These are phyloP conservation scores for Diutina mesorugosa DNA, from an alignment of 1,139 yeast species.

Conservation along the genomic window DNA sequence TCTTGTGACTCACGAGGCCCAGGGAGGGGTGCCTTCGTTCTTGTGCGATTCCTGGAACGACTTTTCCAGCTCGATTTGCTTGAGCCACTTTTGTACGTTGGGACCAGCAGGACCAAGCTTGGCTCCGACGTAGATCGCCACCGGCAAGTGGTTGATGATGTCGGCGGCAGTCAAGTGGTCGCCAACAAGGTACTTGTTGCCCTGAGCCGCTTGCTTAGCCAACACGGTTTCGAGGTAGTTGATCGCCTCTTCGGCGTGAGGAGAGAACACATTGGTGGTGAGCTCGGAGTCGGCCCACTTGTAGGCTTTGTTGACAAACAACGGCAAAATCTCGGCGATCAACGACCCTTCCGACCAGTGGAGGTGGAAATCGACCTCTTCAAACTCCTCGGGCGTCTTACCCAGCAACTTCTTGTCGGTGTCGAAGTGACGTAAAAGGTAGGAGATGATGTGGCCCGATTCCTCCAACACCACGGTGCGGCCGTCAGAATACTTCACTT, in stretches of 20 bases:
- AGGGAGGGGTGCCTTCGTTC: neutral
- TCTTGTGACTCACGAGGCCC: neutral
- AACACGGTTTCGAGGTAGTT: neutral
- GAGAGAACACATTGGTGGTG: neutral
- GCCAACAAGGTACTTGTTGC: neutral
- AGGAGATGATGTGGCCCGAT: slow-evolving; percentile 32
- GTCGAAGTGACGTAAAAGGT: slow-evolving; percentile 29
- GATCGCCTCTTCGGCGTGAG: neutral
- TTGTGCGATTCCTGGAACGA: neutral
- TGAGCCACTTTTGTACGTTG: neutral
- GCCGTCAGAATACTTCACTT: neutral
- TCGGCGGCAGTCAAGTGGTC: neutral
- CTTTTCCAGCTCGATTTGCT: neutral
- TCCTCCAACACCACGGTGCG: neutral
- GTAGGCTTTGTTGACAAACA: neutral
- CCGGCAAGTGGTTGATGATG: neutral
- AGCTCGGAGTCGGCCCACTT: neutral
- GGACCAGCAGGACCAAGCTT: neutral
- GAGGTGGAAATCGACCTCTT: slow-evolving; percentile 34
- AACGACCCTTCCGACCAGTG: slow-evolving; percentile 48
- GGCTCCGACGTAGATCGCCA: neutral
- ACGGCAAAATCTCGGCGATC: neutral
- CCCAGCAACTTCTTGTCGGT: slow-evolving; percentile 20
- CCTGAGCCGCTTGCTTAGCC: neutral
- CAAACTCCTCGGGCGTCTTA: slow-evolving; percentile 16